phyloP scores from a whole-genome alignment of 106 monocot genomes.

The Dendrobium chrysotoxum region DNA sequence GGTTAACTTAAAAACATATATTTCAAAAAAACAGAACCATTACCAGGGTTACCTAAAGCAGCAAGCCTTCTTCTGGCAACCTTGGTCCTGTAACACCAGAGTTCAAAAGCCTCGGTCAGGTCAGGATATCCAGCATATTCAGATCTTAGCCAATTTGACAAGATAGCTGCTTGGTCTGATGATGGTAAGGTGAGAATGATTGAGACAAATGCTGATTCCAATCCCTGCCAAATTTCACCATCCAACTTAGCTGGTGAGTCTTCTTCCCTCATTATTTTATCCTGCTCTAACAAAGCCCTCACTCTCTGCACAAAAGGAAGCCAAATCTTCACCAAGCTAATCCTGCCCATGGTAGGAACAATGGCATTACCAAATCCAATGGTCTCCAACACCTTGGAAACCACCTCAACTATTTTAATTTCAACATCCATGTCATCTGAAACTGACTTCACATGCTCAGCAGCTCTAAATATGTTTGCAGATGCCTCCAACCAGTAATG shows the following conservation, averaged over 20 bases:
- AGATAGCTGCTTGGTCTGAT: conserved; percentile 54
- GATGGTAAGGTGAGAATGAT: conserved; percentile 64
- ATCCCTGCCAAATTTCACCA: conserved; percentile 54
- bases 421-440: conserved; percentile 10
- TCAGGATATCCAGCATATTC: conserved; percentile 58
- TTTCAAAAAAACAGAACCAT: neutral
- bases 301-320: conserved; percentile 52
- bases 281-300: conserved; percentile 24
- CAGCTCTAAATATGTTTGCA: conserved; percentile 17
- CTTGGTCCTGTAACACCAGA: conserved; percentile 86
- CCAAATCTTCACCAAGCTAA: conserved; percentile 52
- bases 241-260: conserved; percentile 26
- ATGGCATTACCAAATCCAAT: conserved; percentile 61
- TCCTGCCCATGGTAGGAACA: conserved; percentile 35
- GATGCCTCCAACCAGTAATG: conserved; percentile 52
- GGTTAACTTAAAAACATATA: neutral
- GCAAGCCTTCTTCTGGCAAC: conserved; percentile 27
- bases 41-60: neutral
- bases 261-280: conserved; percentile 4
- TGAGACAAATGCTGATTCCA: conserved; percentile 65
- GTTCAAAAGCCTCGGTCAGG: conserved; percentile 72
- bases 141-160: conserved; percentile 61
- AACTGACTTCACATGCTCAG: conserved; percentile 6
- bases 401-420: conserved; percentile 47
- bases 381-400: conserved; percentile 59